A percentile compares a stretch with the other conserved stretches of the same genome.
phyloP scores from a whole-genome alignment of 768 basidiomycete species.

The Suillus variegatus region DNA sequence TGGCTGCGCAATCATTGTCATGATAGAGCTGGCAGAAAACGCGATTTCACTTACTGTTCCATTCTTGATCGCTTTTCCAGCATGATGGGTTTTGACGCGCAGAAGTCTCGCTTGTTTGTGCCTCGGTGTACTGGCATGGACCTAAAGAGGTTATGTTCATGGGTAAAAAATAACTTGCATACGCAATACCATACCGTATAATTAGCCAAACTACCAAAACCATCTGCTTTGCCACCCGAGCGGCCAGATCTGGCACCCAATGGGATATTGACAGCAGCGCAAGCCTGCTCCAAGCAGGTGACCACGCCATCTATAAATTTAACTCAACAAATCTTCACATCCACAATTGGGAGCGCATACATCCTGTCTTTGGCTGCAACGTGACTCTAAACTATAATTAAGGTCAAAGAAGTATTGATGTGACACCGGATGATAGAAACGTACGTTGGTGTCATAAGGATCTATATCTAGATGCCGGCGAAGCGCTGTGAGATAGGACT shows the following conservation, averaged over 20 bases:
- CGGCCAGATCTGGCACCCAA: slow-evolving; percentile 31
- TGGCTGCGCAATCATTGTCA: slow-evolving; percentile 4
- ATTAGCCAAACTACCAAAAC: slow-evolving; percentile 48
- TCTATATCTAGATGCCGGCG: slow-evolving; percentile 18
- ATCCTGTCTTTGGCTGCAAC: slow-evolving; percentile 37
- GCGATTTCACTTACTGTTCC: background rate
- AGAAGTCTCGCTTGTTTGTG: slow-evolving; percentile 26
- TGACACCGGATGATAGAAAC: background rate
- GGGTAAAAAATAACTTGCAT: background rate
- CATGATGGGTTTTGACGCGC: slow-evolving; percentile 22
- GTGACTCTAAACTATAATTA: slow-evolving; percentile 38
- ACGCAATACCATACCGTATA: slow-evolving; percentile 41
- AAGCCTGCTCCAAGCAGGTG: slow-evolving; percentile 50
- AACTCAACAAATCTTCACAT: slow-evolving; percentile 10
- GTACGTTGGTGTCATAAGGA: slow-evolving; percentile 23
- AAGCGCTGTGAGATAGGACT: slow-evolving; percentile 25
- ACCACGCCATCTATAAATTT: slow-evolving; percentile 39
- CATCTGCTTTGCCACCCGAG: slow-evolving; percentile 40
- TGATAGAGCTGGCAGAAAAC: background rate
- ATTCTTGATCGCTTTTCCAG: slow-evolving; percentile 8
- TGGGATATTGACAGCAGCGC: slow-evolving; percentile 34
- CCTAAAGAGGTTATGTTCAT: background rate
- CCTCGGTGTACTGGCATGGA: slow-evolving; percentile 18
- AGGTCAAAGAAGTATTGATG: background rate
- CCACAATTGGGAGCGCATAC: slow-evolving; percentile 32